A percentile compares a stretch with the other conserved stretches of the same genome.
phyloP scores from a whole-genome alignment of 352 stramenopile species.

The Globisporangium spinosum region DNA sequence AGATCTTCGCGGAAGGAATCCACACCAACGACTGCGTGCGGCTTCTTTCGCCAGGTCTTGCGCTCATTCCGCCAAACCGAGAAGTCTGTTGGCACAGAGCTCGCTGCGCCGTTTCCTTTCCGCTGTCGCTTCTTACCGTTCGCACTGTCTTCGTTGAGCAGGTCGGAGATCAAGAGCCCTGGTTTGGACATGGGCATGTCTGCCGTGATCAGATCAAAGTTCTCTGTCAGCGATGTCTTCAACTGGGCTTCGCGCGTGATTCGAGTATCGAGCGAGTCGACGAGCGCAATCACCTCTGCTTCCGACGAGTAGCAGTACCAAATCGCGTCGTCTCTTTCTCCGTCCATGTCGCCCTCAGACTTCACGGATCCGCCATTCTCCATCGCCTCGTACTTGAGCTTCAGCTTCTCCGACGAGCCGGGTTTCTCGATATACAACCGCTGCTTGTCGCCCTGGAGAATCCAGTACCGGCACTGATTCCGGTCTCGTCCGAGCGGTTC shows the following conservation, averaged over 20 bases:
- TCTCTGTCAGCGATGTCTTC: slow-evolving; percentile 46
- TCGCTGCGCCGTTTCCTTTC: slow-evolving; percentile 9
- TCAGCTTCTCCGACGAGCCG: slow-evolving; percentile 34
- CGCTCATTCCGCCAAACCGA: slow-evolving; percentile 57
- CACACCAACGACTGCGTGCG: slow-evolving; percentile 32
- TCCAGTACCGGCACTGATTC: slow-evolving; percentile 61
- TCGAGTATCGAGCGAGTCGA: slow-evolving; percentile 51
- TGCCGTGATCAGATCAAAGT: slow-evolving; percentile 50
- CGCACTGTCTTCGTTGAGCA: slow-evolving; percentile 57
- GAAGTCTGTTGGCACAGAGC: slow-evolving; percentile 30
- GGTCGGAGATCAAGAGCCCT: slow-evolving; percentile 67
- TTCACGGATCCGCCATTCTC: background rate
- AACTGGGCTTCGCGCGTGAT: slow-evolving; percentile 50
- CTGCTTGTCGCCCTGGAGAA: slow-evolving; percentile 59
- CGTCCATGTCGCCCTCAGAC: slow-evolving; percentile 3
- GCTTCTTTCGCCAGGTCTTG: slow-evolving; percentile 49
- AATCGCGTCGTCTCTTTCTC: slow-evolving; percentile 19
- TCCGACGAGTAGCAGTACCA: slow-evolving; percentile 74
- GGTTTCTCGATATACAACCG: slow-evolving; percentile 73
- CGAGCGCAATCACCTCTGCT: slow-evolving; percentile 51
- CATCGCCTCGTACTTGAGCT: slow-evolving; percentile 43
- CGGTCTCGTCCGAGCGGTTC: slow-evolving; percentile 71
- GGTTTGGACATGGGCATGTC: slow-evolving; percentile 76
- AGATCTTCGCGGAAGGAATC: slow-evolving; percentile 59
- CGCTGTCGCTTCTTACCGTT: slow-evolving; percentile 40